phyloP scores from a whole-genome alignment of 768 basidiomycete genomes.

The Pholiota microspora region DNA sequence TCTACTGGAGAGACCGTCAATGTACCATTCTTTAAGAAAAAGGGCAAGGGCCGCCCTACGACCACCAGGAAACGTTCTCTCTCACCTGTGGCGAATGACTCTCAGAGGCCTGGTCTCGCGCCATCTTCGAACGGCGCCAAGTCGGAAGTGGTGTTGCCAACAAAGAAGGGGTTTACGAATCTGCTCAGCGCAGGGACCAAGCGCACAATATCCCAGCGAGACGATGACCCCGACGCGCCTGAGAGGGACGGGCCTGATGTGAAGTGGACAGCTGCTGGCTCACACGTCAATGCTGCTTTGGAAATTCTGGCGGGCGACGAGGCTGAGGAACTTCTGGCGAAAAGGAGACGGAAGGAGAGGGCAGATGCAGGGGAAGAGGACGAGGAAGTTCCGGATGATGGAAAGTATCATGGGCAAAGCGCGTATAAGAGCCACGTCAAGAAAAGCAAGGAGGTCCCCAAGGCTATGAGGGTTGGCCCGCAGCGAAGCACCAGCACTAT shows the following conservation, averaged over 20 bases:
- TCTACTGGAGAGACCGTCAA: slow-evolving; percentile 35
- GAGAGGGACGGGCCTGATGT: slow-evolving; percentile 66
- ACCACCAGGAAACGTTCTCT: slow-evolving; percentile 73
- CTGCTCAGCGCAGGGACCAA: slow-evolving; percentile 61
- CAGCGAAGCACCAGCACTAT: slow-evolving; percentile 80
- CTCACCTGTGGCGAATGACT: slow-evolving; percentile 48
- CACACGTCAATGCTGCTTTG: slow-evolving; percentile 68
- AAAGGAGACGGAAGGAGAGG: slow-evolving; percentile 58
- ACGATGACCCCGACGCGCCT: slow-evolving; percentile 53
- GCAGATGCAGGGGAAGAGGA: slow-evolving; percentile 49
- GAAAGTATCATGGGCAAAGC: slow-evolving; percentile 81
- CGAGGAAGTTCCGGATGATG: slow-evolving; percentile 68
- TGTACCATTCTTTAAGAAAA: slow-evolving; percentile 86
- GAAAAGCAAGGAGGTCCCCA: slow-evolving; percentile 81
- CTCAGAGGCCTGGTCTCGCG: slow-evolving; percentile 18
- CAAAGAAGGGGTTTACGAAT: slow-evolving; percentile 63
- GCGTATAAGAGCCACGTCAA: slow-evolving; percentile 80
- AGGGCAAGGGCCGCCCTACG: slow-evolving; percentile 72
- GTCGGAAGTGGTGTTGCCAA: slow-evolving; percentile 78
- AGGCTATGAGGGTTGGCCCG: slow-evolving; percentile 83
- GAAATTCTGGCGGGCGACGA: slow-evolving; percentile 85
- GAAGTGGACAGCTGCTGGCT: slow-evolving; percentile 76
- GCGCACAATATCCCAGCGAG: slow-evolving; percentile 57
- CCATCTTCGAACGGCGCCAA: slow-evolving; percentile 40
- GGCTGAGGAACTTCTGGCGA: slow-evolving; percentile 72